phyloP scores from a whole-genome alignment of 257 asterid species.

The Solanum paucissectum region DNA sequence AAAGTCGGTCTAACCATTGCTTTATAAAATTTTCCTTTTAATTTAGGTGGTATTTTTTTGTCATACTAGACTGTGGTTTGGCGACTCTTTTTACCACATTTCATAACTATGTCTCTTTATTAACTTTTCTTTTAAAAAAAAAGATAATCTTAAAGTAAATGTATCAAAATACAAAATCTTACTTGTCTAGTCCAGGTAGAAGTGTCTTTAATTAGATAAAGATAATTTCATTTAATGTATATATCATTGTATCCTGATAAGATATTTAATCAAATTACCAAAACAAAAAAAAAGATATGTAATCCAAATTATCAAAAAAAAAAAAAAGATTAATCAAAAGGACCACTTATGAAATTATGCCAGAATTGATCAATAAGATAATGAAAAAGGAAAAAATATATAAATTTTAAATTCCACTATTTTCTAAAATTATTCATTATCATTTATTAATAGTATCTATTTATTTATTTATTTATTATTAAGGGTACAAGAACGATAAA shows the following conservation, averaged over 20 bases:
- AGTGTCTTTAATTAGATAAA: neutral
- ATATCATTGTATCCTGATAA: neutral
- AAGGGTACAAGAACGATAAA: neutral
- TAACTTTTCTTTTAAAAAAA: too few relatives aligned
- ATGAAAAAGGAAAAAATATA: too few relatives aligned
- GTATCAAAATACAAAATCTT: neutral
- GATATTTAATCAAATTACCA: neutral
- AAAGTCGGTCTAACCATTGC: too few relatives aligned
- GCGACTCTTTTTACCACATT: too few relatives aligned
- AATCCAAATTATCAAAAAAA: too few relatives aligned
- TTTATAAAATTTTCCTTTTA: neutral
- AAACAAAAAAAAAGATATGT: too few relatives aligned
- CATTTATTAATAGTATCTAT: neutral
- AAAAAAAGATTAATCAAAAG: neutral
- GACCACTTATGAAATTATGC: neutral
- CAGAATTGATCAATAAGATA: neutral
- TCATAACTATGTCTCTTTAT: neutral
- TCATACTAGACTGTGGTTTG: neutral
- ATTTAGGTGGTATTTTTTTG: too few relatives aligned
- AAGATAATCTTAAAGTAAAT: neutral
- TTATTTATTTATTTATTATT: too few relatives aligned
- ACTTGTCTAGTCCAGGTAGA: neutral
- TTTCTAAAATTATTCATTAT: neutral
- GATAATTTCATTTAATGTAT: neutral
- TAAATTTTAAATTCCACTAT: neutral